A percentile compares a stretch with the other conserved stretches of the same genome.
These are phyloP conservation scores for Backusella tuberculispora DNA, from an alignment of 192 early-diverging fungal genomes.

Conservation along the genomic window DNA sequence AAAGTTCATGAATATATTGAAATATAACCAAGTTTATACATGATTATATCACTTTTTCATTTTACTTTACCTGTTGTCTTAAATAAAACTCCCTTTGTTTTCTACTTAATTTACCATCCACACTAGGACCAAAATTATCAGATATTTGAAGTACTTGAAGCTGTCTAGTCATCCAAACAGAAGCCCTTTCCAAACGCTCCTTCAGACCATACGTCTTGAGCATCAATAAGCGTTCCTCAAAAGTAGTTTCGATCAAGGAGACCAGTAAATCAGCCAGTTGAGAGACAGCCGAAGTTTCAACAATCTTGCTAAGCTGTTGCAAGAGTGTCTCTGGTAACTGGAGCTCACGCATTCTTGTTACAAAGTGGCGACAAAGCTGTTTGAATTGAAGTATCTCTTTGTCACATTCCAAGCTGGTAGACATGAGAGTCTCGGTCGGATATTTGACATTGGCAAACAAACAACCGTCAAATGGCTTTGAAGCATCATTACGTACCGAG, in stretches of 20 bases:
- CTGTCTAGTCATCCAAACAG: constrained; percentile 72
- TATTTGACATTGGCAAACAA: constrained; percentile 55
- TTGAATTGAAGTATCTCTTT: constrained; percentile 57
- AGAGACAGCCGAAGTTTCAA: constrained; percentile 57
- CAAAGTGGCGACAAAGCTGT: constrained; percentile 52
- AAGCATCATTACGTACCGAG: constrained; percentile 44
- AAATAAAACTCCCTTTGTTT: constrained; percentile 84
- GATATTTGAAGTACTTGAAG: constrained; percentile 67
- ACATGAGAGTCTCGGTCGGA: constrained; percentile 23
- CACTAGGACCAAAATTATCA: constrained; percentile 69
- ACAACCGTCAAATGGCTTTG: neutral
- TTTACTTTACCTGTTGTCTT: constrained; percentile 64
- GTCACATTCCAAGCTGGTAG: constrained; percentile 46
- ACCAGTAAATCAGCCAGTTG: constrained; percentile 72
- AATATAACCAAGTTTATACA: too few species aligned
- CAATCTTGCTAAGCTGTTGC: constrained; percentile 66
- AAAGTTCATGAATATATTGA: neutral
- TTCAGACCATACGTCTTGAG: constrained; percentile 59
- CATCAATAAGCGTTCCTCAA: constrained; percentile 73
- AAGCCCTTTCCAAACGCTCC: constrained; percentile 56
- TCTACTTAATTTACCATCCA: constrained; percentile 75
- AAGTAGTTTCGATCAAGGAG: constrained; percentile 69
- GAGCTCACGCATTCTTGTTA: constrained; percentile 59
- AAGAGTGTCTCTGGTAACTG: constrained; percentile 68
- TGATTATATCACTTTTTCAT: neutral